Conservation (phyloP, 208 protist genomes). For the Leishmania lainsoni region DNA sequence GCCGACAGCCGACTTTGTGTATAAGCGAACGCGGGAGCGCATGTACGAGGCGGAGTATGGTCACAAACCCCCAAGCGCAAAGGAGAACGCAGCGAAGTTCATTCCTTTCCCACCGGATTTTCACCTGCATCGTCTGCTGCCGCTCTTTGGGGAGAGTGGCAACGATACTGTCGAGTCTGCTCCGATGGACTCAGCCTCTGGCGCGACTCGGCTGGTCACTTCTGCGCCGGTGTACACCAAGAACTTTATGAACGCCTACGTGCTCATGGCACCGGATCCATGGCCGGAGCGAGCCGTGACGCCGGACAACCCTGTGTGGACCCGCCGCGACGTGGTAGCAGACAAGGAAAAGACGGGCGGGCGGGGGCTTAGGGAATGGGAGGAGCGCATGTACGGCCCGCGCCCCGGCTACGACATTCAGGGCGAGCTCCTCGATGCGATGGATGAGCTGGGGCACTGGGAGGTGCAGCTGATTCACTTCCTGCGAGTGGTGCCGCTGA, state of each 20-base stretch:
- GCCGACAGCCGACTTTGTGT: slow-evolving; percentile 78
- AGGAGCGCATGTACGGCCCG: slow-evolving; percentile 60
- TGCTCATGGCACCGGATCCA: slow-evolving; percentile 55
- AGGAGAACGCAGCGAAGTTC: slow-evolving; percentile 69
- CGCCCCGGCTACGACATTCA: slow-evolving; percentile 55
- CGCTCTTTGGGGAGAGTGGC: slow-evolving; percentile 23
- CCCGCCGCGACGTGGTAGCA: slow-evolving; percentile 36
- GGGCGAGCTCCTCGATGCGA: slow-evolving; percentile 77
- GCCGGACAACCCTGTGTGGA: slow-evolving; percentile 78
- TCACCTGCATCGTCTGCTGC: slow-evolving; percentile 61
- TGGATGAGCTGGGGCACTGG: slow-evolving; percentile 85
- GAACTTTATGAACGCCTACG: slow-evolving; percentile 40
- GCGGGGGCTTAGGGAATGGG: slow-evolving; percentile 39
- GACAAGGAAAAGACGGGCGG: slow-evolving; percentile 55
- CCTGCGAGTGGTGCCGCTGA: slow-evolving; percentile 58
- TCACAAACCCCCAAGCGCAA: slow-evolving; percentile 63
- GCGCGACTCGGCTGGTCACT: background rate
- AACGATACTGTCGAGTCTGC: background rate
- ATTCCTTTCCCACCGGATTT: slow-evolving; percentile 81
- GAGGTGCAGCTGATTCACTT: slow-evolving; percentile 66
- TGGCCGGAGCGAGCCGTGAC: slow-evolving; percentile 84
- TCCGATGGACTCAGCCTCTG: background rate
- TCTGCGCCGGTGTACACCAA: slow-evolving; percentile 18
- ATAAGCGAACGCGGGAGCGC: slow-evolving; percentile 84
- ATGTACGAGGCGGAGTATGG: slow-evolving; percentile 88